These are phyloP conservation scores for Aspergillus costaricaensis DNA, from an alignment of 2,329 filamentous ascomycete genomes.

Conservation along the genomic window DNA sequence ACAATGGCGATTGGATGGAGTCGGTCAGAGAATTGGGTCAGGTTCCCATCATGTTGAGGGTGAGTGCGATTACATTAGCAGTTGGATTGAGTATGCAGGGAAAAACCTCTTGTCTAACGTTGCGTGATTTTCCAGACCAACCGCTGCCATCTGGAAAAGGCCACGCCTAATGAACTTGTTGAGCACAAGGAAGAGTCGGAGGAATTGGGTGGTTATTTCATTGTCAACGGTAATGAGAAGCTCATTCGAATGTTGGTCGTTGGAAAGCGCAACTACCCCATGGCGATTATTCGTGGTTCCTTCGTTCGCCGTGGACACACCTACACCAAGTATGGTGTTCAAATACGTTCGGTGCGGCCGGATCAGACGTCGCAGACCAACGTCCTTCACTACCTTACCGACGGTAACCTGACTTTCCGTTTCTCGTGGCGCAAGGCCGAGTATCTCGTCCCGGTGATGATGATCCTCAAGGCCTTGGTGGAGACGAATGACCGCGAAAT, in stretches of 20 bases:
- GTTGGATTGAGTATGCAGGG: background rate
- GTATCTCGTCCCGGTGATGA: constrained; percentile 92
- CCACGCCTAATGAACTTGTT: constrained; percentile 80
- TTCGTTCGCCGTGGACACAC: constrained; percentile 83
- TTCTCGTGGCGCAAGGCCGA: constrained; percentile 99
- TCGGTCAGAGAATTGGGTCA: constrained; percentile 82
- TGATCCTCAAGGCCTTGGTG: constrained; percentile 91
- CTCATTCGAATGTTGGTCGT: constrained; percentile 90
- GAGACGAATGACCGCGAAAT: constrained; percentile 97
- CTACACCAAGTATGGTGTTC: constrained; percentile 88
- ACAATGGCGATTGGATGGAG: constrained; percentile 81
- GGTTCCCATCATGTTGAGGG: constrained; percentile 90
- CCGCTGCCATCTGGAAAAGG: constrained; percentile 83
- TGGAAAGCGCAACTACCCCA: constrained; percentile 87
- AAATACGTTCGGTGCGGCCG: constrained; percentile 88
- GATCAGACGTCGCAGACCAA: constrained; percentile 98
- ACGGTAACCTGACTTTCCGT: constrained; percentile 94
- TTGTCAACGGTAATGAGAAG: constrained; percentile 97
- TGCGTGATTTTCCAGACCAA: constrained; percentile 64
- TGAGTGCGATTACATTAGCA: constrained; percentile 44
- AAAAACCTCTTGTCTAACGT: constrained; percentile 10
- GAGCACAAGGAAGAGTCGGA: constrained; percentile 91
- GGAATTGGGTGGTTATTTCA: constrained; percentile 93
- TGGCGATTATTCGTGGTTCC: constrained; percentile 88
- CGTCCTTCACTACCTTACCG: constrained; percentile 89